Conservation (phyloP, 2,329 filamentous ascomycete genomes). For the Scedosporium apiospermum region DNA sequence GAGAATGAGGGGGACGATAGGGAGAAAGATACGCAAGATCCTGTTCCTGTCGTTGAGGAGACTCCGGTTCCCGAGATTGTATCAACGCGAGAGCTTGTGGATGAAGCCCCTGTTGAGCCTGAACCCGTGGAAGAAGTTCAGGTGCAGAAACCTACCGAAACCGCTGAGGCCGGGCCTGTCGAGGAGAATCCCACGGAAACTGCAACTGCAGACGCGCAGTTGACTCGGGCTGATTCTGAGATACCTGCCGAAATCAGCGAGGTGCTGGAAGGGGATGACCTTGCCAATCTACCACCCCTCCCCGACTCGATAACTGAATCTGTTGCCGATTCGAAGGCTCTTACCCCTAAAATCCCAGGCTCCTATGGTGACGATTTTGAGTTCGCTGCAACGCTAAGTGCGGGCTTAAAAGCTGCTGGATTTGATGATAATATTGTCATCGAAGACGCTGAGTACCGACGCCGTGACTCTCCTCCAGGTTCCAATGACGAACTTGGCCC, state of each 20-base stretch:
- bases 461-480: slow-evolving; percentile 53
- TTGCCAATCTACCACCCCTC: not conserved
- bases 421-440: slow-evolving; percentile 65
- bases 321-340: not conserved
- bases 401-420: slow-evolving; percentile 57
- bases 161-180: not conserved
- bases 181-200: slow-evolving; percentile 6
- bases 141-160: not conserved
- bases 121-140: not conserved
- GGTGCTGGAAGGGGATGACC: not conserved
- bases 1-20: too few species aligned
- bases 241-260: too few species aligned
- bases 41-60: too few species aligned
- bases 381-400: slow-evolving; percentile 61
- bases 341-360: slow-evolving; percentile 33
- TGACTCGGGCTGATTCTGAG: too few species aligned
- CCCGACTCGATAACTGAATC: not conserved
- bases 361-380: slow-evolving; percentile 58
- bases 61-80: not conserved
- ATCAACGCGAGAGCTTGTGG: not conserved
- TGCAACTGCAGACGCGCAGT: not conserved
- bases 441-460: slow-evolving; percentile 53
- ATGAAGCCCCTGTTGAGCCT: not conserved
- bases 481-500: slow-evolving; percentile 42
- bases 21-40: too few species aligned